Evolutionary conservation across 2,329 filamentous ascomycete genomes (phyloP).

Genomic region (Lithohypha guttulata): DNA sequence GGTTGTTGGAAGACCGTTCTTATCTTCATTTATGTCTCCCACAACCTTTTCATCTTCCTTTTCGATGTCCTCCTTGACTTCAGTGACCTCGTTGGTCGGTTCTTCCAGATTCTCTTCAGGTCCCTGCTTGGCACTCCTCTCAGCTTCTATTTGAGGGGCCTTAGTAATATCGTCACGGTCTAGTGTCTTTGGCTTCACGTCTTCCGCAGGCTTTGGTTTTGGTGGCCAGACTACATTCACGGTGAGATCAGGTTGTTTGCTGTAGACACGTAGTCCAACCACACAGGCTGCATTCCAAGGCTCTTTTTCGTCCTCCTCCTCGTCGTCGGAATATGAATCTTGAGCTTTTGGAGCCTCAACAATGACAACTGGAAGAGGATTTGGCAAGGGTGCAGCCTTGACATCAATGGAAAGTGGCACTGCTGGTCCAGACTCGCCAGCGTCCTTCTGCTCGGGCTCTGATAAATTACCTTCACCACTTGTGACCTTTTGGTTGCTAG

Average conservation of each 20-base stretch:
- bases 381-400: background rate
- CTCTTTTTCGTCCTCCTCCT: constrained; percentile 15
- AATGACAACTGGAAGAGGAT: background rate
- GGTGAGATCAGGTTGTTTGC: constrained; percentile 27
- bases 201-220: constrained; percentile 27
- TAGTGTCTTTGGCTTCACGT: constrained; percentile 27
- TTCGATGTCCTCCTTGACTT: too few species aligned
- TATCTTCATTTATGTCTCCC: too few species aligned
- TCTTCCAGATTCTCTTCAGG: too few species aligned
- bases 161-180: constrained; percentile 30
- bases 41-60: too few species aligned
- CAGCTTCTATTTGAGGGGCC: constrained; percentile 15
- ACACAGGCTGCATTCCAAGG: constrained; percentile 54
- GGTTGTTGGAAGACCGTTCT: too few species aligned
- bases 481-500: constrained; percentile 25
- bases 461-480: constrained; percentile 23
- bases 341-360: constrained; percentile 17
- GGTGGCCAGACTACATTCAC: constrained; percentile 38
- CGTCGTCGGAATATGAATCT: constrained; percentile 8
- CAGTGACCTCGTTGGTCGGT: too few species aligned
- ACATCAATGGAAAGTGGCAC: background rate
- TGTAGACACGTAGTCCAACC: constrained; percentile 48
- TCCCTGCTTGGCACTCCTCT: constrained; percentile 6
- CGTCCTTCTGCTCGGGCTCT: constrained; percentile 2
- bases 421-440: background rate